Evolutionary conservation across 352 stramenopile genomes (phyloP), one percentile per base, ranked within the genome.

Genomic region (Globisporangium megalacanthum): DNA sequence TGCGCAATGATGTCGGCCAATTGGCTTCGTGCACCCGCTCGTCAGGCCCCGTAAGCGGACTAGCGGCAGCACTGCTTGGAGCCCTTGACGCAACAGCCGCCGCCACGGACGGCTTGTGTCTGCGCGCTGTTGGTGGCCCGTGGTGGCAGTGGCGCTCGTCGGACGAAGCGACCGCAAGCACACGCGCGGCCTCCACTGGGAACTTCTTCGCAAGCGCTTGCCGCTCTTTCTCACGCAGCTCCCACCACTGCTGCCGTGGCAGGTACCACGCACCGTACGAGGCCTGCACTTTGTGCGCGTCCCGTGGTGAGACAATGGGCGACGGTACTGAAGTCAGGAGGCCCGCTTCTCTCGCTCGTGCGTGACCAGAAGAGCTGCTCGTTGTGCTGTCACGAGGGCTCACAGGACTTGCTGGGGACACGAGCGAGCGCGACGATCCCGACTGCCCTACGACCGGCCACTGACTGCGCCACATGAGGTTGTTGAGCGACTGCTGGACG

Each of bases 181-280:
- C 15, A 3, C 42, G 35, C 19, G 46, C 17, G 19, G 36, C 11
- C 36, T 41, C 54, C 2, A 49, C 36, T 41, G 65, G 67, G 29
- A 69, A 69, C n/a, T 60, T 47, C 36, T 79, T 64, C 6, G n/a
- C 48, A 7, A 75, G 56, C 8, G 14, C 55, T 7, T 79, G 65
- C 33, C 70, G 70, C 53, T 83, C 68, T 4, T 62, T 54, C 46
- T 78, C 54, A 42, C 73, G 71, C 45, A 77, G 53, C 3, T 55
- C 41, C 75, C 78, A 86, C 78, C 78, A 88, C 49, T 86, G 58
- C 1, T 64, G 60, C 7, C 65, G 66, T 0, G 78, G 78, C 9
- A 86, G 56, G 48, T 88, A 88, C 78, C 78, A 86, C 20, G 75
- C 70, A 11, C 77, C 77, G 50, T 88, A 88, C 6, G 65, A 50